These are phyloP conservation scores for Magnolia changhungtana DNA, from an alignment of 164 flowering plant species.

Conservation along the genomic window DNA sequence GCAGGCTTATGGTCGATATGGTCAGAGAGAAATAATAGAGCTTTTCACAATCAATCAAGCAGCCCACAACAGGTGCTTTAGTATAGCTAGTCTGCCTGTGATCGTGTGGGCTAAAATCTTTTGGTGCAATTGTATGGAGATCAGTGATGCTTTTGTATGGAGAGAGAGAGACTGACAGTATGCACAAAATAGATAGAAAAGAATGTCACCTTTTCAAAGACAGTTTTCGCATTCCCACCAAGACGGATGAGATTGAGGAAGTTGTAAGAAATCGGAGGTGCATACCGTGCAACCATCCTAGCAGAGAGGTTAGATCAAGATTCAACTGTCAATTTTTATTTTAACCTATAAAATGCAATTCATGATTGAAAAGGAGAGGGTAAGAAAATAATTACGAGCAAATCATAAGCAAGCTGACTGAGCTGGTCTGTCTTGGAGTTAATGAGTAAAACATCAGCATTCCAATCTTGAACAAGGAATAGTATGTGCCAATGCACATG, in stretches of 20 bases:
- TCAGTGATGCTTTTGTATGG: too few relatives aligned
- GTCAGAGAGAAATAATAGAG: too few relatives aligned
- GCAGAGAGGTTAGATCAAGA: constrained; percentile 13
- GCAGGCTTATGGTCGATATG: too few relatives aligned
- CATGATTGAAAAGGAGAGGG: not conserved
- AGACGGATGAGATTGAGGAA: constrained; percentile 86
- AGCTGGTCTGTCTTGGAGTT: constrained; percentile 92
- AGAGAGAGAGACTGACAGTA: too few relatives aligned
- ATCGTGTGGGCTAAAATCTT: too few relatives aligned
- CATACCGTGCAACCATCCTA: constrained; percentile 99
- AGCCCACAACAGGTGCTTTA: too few relatives aligned
- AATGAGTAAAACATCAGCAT: constrained; percentile 95
- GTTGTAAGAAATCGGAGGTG: constrained; percentile 97
- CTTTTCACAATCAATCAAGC: too few relatives aligned
- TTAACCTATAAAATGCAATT: not conserved
- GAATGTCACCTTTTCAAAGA: constrained; percentile 71
- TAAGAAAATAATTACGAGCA: constrained; percentile 72
- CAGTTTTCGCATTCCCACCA: constrained; percentile 43
- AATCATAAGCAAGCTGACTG: constrained; percentile 97
- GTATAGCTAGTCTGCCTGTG: too few relatives aligned
- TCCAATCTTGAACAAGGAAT: constrained; percentile 90
- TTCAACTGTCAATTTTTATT: not conserved
- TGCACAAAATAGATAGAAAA: not conserved
- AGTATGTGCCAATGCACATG: constrained; percentile 98
- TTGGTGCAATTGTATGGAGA: too few relatives aligned